Percentiles rank a stretch among this genome's conserved stretches.
Evolutionary conservation across 192 early-diverging fungal genomes (phyloP).

Genomic region (Lunasporangiospora selenospora): DNA sequence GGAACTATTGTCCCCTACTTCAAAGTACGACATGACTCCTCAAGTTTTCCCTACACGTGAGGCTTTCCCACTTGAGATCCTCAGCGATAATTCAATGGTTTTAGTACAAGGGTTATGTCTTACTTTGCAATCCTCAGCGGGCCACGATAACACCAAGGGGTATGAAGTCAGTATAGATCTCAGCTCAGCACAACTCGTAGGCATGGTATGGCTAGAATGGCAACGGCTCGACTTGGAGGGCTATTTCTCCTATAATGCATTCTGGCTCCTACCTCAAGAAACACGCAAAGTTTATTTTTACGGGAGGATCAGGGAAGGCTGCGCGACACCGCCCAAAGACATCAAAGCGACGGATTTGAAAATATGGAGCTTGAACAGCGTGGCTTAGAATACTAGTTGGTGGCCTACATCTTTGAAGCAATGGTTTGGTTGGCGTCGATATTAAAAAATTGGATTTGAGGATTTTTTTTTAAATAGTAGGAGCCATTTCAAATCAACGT

Average conservation of each 20-base stretch:
- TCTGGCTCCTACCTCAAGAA: constrained; percentile 19
- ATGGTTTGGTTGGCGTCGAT: no score
- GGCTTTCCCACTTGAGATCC: constrained; percentile 1
- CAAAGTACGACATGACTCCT: constrained; percentile 14
- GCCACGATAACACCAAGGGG: neutral
- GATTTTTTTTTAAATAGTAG: no score
- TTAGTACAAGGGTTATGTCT: neutral
- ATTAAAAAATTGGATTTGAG: no score
- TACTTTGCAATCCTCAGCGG: no score
- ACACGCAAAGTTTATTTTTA: constrained; percentile 1
- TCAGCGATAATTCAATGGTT: constrained; percentile 1
- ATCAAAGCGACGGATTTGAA: no score
- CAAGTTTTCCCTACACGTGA: constrained; percentile 15
- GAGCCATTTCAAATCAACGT: no score
- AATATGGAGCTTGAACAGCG: no score
- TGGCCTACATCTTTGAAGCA: no score
- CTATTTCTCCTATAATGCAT: constrained; percentile 24
- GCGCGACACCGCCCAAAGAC: no score
- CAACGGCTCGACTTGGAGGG: constrained; percentile 6
- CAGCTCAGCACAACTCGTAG: constrained; percentile 1
- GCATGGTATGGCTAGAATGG: constrained; percentile 29
- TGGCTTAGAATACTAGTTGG: no score
- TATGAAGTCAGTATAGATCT: constrained; percentile 10
- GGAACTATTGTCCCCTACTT: neutral
- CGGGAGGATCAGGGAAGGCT: no score